Evolutionary conservation across 2,329 filamentous ascomycete species (phyloP).

Genomic region (Apiospora pterosperma): DNA sequence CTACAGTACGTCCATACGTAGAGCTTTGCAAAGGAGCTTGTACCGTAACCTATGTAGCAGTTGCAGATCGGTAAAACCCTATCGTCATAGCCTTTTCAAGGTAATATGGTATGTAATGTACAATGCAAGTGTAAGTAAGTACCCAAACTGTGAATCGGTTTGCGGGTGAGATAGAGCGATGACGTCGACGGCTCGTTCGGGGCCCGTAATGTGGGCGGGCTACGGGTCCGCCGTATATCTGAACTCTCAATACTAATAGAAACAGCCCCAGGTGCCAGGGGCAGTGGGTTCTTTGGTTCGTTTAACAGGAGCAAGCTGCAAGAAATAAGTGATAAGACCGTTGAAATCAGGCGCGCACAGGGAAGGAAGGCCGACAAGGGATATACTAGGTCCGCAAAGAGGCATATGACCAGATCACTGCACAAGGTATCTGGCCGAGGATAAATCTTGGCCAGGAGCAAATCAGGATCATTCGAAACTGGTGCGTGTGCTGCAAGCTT

Average conservation of each 20-base stretch:
- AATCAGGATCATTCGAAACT: slow-evolving; percentile 7
- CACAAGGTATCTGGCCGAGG: not conserved
- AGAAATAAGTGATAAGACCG: not conserved
- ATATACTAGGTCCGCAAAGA: not conserved
- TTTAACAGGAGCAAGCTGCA: not conserved
- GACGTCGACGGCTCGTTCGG: slow-evolving; percentile 3
- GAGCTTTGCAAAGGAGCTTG: not conserved
- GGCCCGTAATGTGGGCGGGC: not conserved
- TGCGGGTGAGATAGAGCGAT: not conserved
- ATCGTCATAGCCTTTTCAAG: not conserved
- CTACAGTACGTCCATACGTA: not conserved
- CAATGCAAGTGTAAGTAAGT: not conserved
- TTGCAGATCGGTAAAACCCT: not conserved
- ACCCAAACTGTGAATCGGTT: not conserved
- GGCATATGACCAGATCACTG: not conserved
- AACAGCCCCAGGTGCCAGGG: not conserved
- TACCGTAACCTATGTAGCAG: not conserved
- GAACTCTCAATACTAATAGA: not conserved
- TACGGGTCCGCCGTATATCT: not conserved
- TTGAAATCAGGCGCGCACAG: not conserved
- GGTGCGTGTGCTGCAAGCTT: not conserved
- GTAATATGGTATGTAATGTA: not conserved
- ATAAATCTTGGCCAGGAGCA: slow-evolving; percentile 1
- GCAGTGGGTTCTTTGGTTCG: not conserved
- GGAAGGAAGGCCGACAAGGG: not conserved